Conservation (phyloP, 306 rosid genomes). For the Sechiopsis laciniata region DNA sequence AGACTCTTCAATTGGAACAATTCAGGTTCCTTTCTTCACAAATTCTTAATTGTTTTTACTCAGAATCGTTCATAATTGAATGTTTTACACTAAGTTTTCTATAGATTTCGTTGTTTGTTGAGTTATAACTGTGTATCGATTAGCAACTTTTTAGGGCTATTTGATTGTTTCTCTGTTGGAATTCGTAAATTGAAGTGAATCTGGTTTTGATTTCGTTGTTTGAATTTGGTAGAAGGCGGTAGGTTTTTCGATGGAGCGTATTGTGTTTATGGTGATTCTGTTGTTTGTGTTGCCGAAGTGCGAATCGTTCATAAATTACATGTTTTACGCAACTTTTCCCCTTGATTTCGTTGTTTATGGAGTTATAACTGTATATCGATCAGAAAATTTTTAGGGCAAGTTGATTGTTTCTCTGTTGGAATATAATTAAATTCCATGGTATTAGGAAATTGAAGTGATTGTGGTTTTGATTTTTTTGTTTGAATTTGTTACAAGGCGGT, state of each 20-base stretch:
- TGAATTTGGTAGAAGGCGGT: not conserved
- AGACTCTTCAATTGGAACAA: not conserved
- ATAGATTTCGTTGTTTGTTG: not conserved
- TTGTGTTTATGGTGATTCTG: not conserved
- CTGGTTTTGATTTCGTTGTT: not conserved
- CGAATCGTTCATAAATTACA: not conserved
- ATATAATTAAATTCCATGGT: not conserved
- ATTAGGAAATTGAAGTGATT: not conserved
- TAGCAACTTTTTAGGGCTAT: not conserved
- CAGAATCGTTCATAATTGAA: not conserved
- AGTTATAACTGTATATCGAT: not conserved
- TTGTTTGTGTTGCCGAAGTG: not conserved
- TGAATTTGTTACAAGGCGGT: slow-evolving; percentile 1
- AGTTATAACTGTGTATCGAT: not conserved
- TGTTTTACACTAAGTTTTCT: not conserved
- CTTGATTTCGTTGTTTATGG: not conserved
- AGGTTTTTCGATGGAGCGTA: not conserved
- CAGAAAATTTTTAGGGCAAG: not conserved
- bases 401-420: not conserved
- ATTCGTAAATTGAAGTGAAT: not conserved
- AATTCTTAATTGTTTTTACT: not conserved
- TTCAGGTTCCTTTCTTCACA: not conserved
- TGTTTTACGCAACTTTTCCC: not conserved
- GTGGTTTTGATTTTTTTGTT: not conserved
- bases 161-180: not conserved